Base-by-base conservation (phyloP, 805 yeast genomes). In the Candida pini region DNA sequence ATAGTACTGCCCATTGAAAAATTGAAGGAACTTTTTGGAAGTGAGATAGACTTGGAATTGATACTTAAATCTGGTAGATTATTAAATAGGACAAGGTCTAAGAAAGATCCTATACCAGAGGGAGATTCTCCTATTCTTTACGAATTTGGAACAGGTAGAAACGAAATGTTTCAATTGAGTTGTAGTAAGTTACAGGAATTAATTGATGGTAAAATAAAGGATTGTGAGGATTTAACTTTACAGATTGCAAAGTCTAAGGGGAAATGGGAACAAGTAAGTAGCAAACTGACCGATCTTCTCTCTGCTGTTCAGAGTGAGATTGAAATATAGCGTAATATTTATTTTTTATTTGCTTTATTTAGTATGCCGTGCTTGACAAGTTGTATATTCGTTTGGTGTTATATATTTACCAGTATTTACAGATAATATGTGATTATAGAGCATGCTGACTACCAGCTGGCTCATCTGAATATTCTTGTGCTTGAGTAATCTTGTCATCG, bases 401-500 rank as follows among this genome's bases (percentile, higher is more conserved):
- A 12, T 21, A 31, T 32, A 33, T 32, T 13, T 27, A 27, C 29
- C 28, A n/a, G n/a, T n/a, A n/a, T n/a, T n/a, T 26, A 22, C 20
- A 20, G 23, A 23, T 25, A 29, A 20, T 13, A 14, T 30, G 26
- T 15, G 15, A 12, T 44, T 14, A 34, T 23, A 19, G 9, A 29
- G 30, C 20, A 23, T 29, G 15, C 26, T 26, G 38, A 30, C 17
- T 33, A 22, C 24, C 31, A 12, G 26, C 31, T 18, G 28, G 37
- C 30, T 42, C 43, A 14, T 33, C 38, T 28, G 31, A 40, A 18
- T 39, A 48, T 25, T 35, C 26, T 30, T 48, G 51, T 4, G 53
- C 43, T 34, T 45, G 47, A 27, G 41, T 36, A 21, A 58, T 43
- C 41, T 58, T 58, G 33, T 56, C 63, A 20, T 51, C 44, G 31